A percentile compares a stretch with the other conserved stretches of the same genome.
These are phyloP conservation scores for Venustampulla echinocandica DNA, from an alignment of 495 filamentous ascomycete species.

Conservation along the genomic window DNA sequence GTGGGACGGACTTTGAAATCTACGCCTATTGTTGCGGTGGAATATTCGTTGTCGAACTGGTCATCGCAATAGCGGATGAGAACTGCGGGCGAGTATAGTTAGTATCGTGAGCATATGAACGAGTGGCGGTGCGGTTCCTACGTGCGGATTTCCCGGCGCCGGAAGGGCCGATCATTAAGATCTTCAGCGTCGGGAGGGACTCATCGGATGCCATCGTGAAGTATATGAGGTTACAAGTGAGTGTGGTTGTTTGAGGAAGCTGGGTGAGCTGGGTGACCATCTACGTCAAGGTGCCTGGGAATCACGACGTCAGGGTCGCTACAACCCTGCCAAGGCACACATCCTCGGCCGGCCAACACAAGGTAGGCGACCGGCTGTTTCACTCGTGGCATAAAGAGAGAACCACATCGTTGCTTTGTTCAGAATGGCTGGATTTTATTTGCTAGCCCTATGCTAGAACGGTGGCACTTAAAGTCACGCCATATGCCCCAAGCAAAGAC, in stretches of 20 bases:
- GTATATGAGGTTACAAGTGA: constrained; percentile 1
- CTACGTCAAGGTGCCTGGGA: neutral
- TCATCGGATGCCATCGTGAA: constrained; percentile 38
- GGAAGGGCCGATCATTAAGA: constrained; percentile 45
- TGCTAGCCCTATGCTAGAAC: constrained; percentile 37
- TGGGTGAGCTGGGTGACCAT: neutral
- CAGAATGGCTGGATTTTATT: constrained; percentile 23
- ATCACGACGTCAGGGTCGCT: constrained; percentile 19
- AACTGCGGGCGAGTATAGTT: constrained; percentile 9
- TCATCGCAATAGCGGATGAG: constrained; percentile 48
- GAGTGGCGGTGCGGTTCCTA: constrained; percentile 24
- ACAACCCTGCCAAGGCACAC: constrained; percentile 8
- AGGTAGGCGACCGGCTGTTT: neutral
- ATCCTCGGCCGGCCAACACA: too few species aligned
- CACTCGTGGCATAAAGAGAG: too few species aligned
- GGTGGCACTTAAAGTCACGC: constrained; percentile 40
- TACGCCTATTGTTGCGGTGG: constrained; percentile 51
- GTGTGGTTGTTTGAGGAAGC: neutral
- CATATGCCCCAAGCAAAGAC: constrained; percentile 47
- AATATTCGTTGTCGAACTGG: constrained; percentile 48
- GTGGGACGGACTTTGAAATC: constrained; percentile 44
- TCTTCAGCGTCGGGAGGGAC: constrained; percentile 40
- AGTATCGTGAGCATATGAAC: neutral
- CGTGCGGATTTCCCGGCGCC: constrained; percentile 46
- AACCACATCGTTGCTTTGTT: too few species aligned